Conservation (phyloP, 2,329 filamentous ascomycete species). For the Trematosphaeria pertusa region DNA sequence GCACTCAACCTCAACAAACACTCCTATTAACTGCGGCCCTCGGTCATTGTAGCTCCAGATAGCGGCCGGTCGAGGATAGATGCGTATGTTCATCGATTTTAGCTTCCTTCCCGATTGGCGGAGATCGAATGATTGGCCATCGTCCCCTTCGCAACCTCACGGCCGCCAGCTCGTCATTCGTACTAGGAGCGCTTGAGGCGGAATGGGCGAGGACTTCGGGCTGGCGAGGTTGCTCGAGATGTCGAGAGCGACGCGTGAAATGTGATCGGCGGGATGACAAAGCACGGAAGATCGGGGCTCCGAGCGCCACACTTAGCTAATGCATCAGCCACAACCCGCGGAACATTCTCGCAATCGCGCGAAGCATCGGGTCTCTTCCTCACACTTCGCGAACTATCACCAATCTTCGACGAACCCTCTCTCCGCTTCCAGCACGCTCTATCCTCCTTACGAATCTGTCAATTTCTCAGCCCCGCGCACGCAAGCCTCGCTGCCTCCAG, state of each 20-base stretch:
- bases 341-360: slow-evolving; percentile 33
- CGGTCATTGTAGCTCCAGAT: too few relatives aligned
- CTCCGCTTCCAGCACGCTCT: slow-evolving; percentile 36
- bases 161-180: neutral
- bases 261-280: slow-evolving; percentile 3
- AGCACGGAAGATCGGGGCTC: neutral
- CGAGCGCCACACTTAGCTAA: slow-evolving; percentile 20
- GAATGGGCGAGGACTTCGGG: neutral
- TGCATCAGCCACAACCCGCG: slow-evolving; percentile 11
- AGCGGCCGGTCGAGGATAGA: too few relatives aligned
- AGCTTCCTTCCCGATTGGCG: too few relatives aligned
- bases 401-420: slow-evolving; percentile 28
- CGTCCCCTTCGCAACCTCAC: too few relatives aligned
- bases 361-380: slow-evolving; percentile 31
- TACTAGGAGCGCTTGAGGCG: neutral
- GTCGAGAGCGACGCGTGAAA: slow-evolving; percentile 1
- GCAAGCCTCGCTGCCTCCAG: slow-evolving; percentile 35
- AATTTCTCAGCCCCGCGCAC: slow-evolving; percentile 34
- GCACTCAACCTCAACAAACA: too few relatives aligned
- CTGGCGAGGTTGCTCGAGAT: slow-evolving; percentile 6
- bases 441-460: slow-evolving; percentile 29
- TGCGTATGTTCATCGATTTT: too few relatives aligned
- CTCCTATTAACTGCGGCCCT: too few relatives aligned
- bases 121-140: too few relatives aligned
- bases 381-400: slow-evolving; percentile 32